phyloP scores from a whole-genome alignment of 306 rosid genomes.

The Dalbergia oliveri region DNA sequence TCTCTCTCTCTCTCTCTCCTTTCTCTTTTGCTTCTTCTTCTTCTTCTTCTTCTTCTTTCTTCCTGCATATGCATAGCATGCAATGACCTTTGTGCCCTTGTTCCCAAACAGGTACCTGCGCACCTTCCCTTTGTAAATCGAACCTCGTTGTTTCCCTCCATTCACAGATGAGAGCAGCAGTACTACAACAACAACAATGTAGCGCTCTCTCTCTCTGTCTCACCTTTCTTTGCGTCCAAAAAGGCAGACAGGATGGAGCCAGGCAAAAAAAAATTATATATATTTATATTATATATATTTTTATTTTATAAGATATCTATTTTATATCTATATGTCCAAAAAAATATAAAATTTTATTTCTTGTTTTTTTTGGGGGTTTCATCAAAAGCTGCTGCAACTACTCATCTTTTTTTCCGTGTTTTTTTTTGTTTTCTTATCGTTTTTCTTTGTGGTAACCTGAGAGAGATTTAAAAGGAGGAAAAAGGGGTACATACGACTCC shows the following conservation, averaged over 20 bases:
- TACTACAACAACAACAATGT: slow-evolving; percentile 53
- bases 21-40: not conserved
- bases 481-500: slow-evolving; percentile 42
- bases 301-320: slow-evolving; percentile 1
- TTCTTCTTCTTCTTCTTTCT: not conserved
- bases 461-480: slow-evolving; percentile 47
- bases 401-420: too few species aligned
- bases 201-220: slow-evolving; percentile 62
- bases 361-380: slow-evolving; percentile 16
- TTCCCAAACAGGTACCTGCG: slow-evolving; percentile 59
- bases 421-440: not conserved
- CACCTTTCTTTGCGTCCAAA: slow-evolving; percentile 62
- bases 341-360: slow-evolving; percentile 26
- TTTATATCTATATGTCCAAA: not conserved
- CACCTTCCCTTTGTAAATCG: slow-evolving; percentile 61
- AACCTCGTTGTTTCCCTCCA: slow-evolving; percentile 62
- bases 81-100: slow-evolving; percentile 59
- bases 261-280: slow-evolving; percentile 56
- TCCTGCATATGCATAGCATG: slow-evolving; percentile 32
- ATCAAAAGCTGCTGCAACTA: slow-evolving; percentile 49
- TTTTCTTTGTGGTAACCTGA: slow-evolving; percentile 28
- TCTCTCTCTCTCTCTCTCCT: not conserved
- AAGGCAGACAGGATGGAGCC: slow-evolving; percentile 88
- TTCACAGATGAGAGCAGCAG: slow-evolving; percentile 48
- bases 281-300: slow-evolving; percentile 14